Evolutionary conservation across 2,329 filamentous ascomycete species (phyloP), one percentile per base, ranked within the genome.

Genomic region (Aspergillus sp.): DNA sequence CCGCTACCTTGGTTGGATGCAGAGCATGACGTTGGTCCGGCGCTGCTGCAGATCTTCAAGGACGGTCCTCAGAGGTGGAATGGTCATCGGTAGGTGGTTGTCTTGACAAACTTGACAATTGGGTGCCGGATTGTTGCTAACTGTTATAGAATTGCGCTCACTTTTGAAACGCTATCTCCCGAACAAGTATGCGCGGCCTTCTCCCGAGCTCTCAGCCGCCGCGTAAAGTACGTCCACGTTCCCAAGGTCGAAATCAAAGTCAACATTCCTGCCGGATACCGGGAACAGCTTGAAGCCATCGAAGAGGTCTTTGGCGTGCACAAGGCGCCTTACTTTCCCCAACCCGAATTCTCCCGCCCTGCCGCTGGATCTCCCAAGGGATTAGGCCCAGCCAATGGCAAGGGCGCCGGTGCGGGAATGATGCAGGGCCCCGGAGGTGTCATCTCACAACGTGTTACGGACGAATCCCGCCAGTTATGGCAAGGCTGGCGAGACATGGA

Each of bases 1-100:
- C 91, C 91, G 62, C 82, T 99, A 39, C 95, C 95, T 0, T 99
- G 93, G 92, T 80, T 99, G 40, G 95, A 99, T 70, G 92, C 93
- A 4, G 95, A 98, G 75, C 93, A 98, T 70, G 95, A 99, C 68
- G 89, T 97, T 44, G 95, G 95, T 4, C 92, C 95, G 1, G 91
- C 93, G 2, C 86, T 98, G 47, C 80, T 96, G 56, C 93, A 98
- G 72, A 88, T 98, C 56, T 93, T 98, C 82, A 98, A 97, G 75
- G 93, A 98, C 72, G 93, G 93, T 2, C 84, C 90, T 5, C 81
- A 83, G 63, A 92, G 91, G 74, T 98, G 93, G 93, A 87, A 88
- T 68, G 86, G 86, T 47, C 84, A 87, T 71, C 81, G 85, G 86
- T 88, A 78, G 74, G 82, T 40, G 57, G 47, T 14, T 31, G 35